phyloP scores from a whole-genome alignment of 331 rosid species.

The Malus hybrid region DNA sequence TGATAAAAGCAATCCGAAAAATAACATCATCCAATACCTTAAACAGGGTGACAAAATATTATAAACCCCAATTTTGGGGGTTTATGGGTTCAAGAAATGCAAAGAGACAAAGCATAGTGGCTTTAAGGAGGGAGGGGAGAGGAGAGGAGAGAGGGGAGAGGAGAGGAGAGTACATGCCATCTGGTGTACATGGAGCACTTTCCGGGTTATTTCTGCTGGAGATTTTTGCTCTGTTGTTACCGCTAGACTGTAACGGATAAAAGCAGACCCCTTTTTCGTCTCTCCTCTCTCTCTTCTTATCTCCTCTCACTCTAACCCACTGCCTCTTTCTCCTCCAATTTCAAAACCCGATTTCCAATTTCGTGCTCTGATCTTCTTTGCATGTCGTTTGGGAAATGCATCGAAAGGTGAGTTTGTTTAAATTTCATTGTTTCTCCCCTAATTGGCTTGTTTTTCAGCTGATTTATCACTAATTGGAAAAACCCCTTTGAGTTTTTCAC shows the following conservation, averaged over 20 bases:
- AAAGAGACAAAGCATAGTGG: constrained; percentile 35
- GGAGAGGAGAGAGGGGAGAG: neutral
- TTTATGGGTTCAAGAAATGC: constrained; percentile 7
- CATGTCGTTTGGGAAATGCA: constrained; percentile 11
- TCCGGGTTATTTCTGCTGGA: constrained; percentile 23
- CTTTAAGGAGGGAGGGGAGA: neutral
- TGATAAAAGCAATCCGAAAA: neutral
- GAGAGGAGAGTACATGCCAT: constrained; percentile 21
- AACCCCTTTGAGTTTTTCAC: constrained; percentile 3
- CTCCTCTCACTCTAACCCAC: neutral
- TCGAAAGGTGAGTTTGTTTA: constrained; percentile 9
- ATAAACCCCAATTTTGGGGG: neutral
- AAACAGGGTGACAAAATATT: neutral
- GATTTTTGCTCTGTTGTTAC: neutral
- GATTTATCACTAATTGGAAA: neutral
- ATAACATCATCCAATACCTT: neutral
- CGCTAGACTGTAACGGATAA: constrained; percentile 8
- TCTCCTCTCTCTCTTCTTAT: neutral
- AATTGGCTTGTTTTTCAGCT: neutral
- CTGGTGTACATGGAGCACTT: constrained; percentile 28
- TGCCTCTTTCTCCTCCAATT: neutral
- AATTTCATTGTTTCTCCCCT: neutral
- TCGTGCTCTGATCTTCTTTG: constrained; percentile 12
- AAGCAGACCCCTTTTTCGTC: neutral
- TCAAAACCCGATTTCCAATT: constrained; percentile 34